Evolutionary conservation across 2,329 filamentous ascomycete species (phyloP).

Genomic region (Aspergillus jensenii): DNA sequence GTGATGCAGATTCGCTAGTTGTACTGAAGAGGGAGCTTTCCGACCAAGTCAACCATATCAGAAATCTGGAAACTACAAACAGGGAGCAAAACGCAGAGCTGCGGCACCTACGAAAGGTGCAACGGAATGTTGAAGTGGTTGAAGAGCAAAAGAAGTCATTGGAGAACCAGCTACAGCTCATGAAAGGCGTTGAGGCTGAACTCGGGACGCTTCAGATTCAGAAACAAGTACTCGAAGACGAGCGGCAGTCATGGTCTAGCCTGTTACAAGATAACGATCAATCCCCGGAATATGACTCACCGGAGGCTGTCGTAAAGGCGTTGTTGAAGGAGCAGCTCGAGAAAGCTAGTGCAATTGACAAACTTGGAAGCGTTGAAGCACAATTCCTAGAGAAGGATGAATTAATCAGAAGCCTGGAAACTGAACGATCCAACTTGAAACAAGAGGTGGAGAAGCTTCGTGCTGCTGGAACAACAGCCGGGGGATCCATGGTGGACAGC

Average conservation of each 20-base stretch:
- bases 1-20: constrained; percentile 79
- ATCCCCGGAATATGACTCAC: constrained; percentile 76
- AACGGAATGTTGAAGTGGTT: constrained; percentile 87
- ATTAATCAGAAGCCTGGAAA: constrained; percentile 69
- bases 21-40: constrained; percentile 85
- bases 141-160: constrained; percentile 91
- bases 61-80: constrained; percentile 75
- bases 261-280: constrained; percentile 72
- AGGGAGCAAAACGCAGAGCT: constrained; percentile 77
- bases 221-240: constrained; percentile 83
- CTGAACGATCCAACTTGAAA: constrained; percentile 64
- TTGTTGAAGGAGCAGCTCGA: constrained; percentile 80
- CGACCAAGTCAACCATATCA: constrained; percentile 90
- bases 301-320: constrained; percentile 81
- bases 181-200: constrained; percentile 72
- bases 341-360: constrained; percentile 75
- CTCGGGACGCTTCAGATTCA: constrained; percentile 78
- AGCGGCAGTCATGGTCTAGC: constrained; percentile 80
- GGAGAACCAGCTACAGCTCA: constrained; percentile 72
- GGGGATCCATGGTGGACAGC: constrained; percentile 56
- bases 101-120: constrained; percentile 74
- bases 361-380: constrained; percentile 73
- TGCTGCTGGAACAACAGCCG: constrained; percentile 39
- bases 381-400: constrained; percentile 76
- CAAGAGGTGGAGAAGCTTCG: constrained; percentile 72